These are phyloP conservation scores for Populus euphratica DNA, from an alignment of 345 rosid species.

Conservation along the genomic window DNA sequence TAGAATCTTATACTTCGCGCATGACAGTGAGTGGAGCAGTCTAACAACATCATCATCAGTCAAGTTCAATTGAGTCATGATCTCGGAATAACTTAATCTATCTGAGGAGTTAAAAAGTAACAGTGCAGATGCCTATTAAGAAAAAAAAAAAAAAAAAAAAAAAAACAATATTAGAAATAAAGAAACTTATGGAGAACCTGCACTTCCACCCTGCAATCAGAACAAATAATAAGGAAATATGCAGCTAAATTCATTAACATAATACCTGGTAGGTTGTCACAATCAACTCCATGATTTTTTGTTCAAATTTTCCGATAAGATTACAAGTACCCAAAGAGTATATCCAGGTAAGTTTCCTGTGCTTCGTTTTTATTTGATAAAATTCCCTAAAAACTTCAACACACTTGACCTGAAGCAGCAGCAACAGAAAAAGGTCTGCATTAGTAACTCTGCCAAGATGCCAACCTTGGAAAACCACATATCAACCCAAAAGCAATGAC, in stretches of 20 bases:
- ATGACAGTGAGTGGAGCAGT: constrained; percentile 43
- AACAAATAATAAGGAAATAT: background rate
- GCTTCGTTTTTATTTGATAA: constrained; percentile 48
- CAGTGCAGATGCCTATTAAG: constrained; percentile 35
- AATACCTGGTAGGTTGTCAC: constrained; percentile 48
- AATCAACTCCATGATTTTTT: constrained; percentile 50
- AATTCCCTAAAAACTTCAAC: constrained; percentile 58
- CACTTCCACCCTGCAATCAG: background rate
- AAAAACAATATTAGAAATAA: background rate
- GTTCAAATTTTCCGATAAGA: constrained; percentile 55
- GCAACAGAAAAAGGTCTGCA: background rate
- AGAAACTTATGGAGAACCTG: background rate
- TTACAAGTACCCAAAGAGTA: constrained; percentile 65
- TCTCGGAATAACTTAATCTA: constrained; percentile 38
- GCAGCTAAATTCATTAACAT: background rate
- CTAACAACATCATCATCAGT: constrained; percentile 33
- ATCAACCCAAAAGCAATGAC: background rate
- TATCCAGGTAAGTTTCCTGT: constrained; percentile 65
- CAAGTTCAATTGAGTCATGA: constrained; percentile 35
- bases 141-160: background rate
- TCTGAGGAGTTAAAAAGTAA: constrained; percentile 40
- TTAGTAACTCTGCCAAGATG: constrained; percentile 3
- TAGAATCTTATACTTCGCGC: constrained; percentile 41
- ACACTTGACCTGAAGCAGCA: constrained; percentile 26
- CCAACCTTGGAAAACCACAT: background rate